Conservation (phyloP, 208 protist genomes). For the Trypanosoma theileri region DNA sequence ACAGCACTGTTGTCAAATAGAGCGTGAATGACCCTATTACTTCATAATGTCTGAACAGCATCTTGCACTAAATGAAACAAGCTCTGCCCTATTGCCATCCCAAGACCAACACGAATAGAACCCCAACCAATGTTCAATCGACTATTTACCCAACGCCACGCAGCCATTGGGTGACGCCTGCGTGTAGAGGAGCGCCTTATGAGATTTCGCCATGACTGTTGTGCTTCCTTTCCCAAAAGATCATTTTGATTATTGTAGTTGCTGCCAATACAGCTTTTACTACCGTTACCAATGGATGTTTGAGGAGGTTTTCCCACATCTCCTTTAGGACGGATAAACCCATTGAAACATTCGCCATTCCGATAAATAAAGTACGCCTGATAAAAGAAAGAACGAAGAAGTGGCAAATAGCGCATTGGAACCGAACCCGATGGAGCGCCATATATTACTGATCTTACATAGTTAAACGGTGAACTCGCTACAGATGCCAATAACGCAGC, state of each 20-base stretch:
- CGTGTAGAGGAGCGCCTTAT: not conserved
- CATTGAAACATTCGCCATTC: conserved; percentile 68
- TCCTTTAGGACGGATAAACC: conserved; percentile 9
- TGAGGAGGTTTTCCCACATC: not conserved
- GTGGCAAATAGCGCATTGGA: conserved; percentile 57
- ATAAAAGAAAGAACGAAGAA: conserved; percentile 75
- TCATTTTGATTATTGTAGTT: not conserved
- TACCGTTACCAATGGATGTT: not conserved
- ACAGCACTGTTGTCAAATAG: not conserved
- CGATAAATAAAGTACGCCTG: conserved; percentile 73
- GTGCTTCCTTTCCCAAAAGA: not conserved
- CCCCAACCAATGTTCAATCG: conserved; percentile 91
- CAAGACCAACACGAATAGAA: conserved; percentile 82
- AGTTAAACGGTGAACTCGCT: conserved; percentile 87
- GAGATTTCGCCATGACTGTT: conserved; percentile 17
- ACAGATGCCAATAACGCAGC: conserved; percentile 80
- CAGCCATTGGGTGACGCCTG: conserved; percentile 50
- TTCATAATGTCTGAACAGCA: conserved; percentile 5
- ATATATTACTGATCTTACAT: conserved; percentile 84
- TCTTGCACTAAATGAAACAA: conserved; percentile 80
- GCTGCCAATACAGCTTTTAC: not conserved
- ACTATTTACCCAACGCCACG: conserved; percentile 79
- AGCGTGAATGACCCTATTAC: not conserved
- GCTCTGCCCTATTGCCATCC: conserved; percentile 86
- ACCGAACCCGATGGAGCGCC: conserved; percentile 67